phyloP scores from a whole-genome alignment of 225 moss, liverwort and hornwort genomes.

The Sphagnum contortum region DNA sequence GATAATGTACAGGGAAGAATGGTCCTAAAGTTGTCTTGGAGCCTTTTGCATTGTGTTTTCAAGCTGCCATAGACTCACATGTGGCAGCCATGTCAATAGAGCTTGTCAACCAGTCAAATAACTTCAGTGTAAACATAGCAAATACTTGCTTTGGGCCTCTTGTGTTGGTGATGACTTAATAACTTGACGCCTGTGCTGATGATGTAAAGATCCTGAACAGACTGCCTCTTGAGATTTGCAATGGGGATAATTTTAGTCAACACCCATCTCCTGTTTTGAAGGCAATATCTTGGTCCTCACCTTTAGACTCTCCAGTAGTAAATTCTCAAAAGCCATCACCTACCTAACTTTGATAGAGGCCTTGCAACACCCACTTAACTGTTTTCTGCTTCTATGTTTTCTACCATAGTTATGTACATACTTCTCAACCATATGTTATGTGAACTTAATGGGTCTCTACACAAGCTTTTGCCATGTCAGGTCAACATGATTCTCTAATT shows the following conservation, averaged over 20 bases:
- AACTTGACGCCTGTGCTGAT: slow-evolving; percentile 7
- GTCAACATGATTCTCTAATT: too few species aligned
- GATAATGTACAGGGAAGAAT: background rate
- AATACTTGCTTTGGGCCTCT: slow-evolving; percentile 3
- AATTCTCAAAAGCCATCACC: slow-evolving; percentile 3
- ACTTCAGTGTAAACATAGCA: background rate
- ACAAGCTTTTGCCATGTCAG: too few species aligned
- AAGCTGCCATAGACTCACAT: background rate
- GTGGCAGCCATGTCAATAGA: background rate
- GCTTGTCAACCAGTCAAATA: background rate
- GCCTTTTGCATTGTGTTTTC: too few species aligned
- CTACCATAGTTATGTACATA: too few species aligned
- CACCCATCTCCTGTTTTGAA: slow-evolving; percentile 8
- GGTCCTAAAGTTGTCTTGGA: too few species aligned
- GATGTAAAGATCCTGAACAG: slow-evolving; percentile 14
- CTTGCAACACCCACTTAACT: background rate
- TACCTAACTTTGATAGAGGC: slow-evolving; percentile 1
- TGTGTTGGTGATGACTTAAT: slow-evolving; percentile 4
- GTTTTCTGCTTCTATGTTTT: too few species aligned
- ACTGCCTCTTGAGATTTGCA: slow-evolving; percentile 13
- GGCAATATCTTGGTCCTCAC: slow-evolving; percentile 4
- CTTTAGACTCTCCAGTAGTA: slow-evolving; percentile 1
- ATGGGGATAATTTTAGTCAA: slow-evolving; percentile 9
- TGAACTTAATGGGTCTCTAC: too few species aligned
- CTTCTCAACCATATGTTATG: too few species aligned